These are phyloP conservation scores for Citrus inodora DNA, from an alignment of 345 rosid species.

Conservation along the genomic window DNA sequence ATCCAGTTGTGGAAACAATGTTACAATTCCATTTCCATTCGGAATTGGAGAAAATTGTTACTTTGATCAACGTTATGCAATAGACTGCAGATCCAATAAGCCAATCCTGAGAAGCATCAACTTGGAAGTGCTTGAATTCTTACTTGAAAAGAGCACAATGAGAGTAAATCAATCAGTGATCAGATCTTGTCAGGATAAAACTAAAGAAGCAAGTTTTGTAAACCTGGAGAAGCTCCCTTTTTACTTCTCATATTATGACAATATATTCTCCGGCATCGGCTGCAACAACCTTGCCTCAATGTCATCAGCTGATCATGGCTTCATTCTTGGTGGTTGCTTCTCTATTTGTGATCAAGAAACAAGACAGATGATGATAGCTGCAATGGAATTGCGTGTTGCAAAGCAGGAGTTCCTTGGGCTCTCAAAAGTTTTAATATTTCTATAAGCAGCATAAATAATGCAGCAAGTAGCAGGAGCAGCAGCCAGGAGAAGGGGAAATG, in stretches of 20 bases:
- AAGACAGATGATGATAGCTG: neutral
- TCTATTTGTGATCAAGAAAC: neutral
- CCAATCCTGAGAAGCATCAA: neutral
- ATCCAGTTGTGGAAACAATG: slow-evolving; percentile 3
- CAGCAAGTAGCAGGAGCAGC: neutral
- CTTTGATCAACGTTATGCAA: neutral
- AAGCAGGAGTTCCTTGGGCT: neutral
- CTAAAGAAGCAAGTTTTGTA: neutral
- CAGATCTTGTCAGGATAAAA: neutral
- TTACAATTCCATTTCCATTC: neutral
- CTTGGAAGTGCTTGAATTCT: neutral
- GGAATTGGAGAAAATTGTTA: neutral
- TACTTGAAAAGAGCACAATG: neutral
- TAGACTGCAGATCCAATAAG: neutral
- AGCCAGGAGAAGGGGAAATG: neutral
- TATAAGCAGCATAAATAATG: neutral
- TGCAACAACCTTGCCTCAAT: neutral
- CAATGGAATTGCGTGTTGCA: neutral
- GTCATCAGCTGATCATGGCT: neutral
- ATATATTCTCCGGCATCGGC: neutral
- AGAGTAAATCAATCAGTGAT: neutral
- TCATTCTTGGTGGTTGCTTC: neutral
- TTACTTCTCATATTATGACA: neutral
- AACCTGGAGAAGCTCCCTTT: neutral
- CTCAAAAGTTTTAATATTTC: neutral